These are phyloP conservation scores for Phytopythium litorale DNA, from an alignment of 352 stramenopile species.

Conservation along the genomic window DNA sequence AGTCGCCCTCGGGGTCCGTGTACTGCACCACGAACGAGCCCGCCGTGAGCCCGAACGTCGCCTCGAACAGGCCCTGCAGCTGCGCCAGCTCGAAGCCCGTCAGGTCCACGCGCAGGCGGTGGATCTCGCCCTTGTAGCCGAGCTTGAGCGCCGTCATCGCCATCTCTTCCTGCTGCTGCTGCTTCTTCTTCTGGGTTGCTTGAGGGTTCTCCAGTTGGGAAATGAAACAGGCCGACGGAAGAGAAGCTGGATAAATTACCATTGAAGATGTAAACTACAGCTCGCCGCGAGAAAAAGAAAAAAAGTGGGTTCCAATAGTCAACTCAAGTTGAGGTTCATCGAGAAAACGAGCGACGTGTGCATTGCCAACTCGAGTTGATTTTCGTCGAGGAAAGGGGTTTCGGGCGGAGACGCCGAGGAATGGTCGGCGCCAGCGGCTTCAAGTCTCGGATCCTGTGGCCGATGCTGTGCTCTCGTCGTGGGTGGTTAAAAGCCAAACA, in stretches of 20 bases:
- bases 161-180: slow-evolving; percentile 19
- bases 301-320: background rate
- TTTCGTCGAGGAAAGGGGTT: too few species aligned
- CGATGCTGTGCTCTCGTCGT: too few species aligned
- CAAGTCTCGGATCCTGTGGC: too few species aligned
- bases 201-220: slow-evolving; percentile 16
- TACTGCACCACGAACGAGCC: slow-evolving; percentile 74
- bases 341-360: background rate
- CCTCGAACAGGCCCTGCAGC: slow-evolving; percentile 49
- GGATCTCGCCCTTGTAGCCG: slow-evolving; percentile 79
- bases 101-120: slow-evolving; percentile 73
- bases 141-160: slow-evolving; percentile 69
- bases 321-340: too few species aligned
- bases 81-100: slow-evolving; percentile 34
- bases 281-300: background rate
- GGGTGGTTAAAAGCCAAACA: too few species aligned
- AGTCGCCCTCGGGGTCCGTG: slow-evolving; percentile 70
- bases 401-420: too few species aligned
- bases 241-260: slow-evolving; percentile 3
- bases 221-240: slow-evolving; percentile 20
- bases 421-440: too few species aligned
- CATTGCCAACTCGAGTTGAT: background rate
- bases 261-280: background rate
- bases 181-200: slow-evolving; percentile 4
- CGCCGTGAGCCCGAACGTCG: slow-evolving; percentile 50